phyloP scores from a whole-genome alignment of 1,139 yeast species.

The Saccharomyces hybrid region DNA sequence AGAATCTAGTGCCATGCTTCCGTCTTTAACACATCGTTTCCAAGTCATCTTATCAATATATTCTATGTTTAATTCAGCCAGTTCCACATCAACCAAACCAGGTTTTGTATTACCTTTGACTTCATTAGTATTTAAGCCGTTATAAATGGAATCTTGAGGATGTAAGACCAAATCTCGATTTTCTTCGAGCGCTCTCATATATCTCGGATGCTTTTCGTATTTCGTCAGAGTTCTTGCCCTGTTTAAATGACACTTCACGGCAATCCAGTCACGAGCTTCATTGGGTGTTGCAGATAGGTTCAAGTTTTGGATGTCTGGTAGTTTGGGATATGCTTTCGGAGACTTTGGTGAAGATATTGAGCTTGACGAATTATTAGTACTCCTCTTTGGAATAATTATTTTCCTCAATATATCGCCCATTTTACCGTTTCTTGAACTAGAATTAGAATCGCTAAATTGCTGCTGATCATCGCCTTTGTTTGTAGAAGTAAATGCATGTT shows the following conservation, averaged over 20 bases:
- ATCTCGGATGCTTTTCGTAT: conserved; percentile 61
- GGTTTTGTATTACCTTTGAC: conserved; percentile 26
- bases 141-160: conserved; percentile 59
- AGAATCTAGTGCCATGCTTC: conserved; percentile 37
- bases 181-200: conserved; percentile 57
- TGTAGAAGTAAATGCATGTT: conserved; percentile 4
- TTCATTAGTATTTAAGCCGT: conserved; percentile 42
- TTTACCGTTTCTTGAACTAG: conserved; percentile 11
- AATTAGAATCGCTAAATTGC: conserved; percentile 4
- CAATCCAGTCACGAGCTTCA: conserved; percentile 39
- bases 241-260: conserved; percentile 52
- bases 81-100: conserved; percentile 30
- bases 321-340: conserved; percentile 18
- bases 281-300: conserved; percentile 16
- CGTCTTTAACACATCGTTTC: conserved; percentile 25
- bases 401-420: conserved; percentile 25
- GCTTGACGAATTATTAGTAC: conserved; percentile 16
- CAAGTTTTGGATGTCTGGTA: conserved; percentile 26
- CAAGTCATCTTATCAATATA: conserved; percentile 28
- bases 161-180: conserved; percentile 58
- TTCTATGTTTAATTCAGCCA: conserved; percentile 30
- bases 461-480: not conserved
- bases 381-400: conserved; percentile 14
- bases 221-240: conserved; percentile 69
- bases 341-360: conserved; percentile 10